Percentiles rank a stretch among this genome's conserved stretches.
phyloP scores from a whole-genome alignment of 1,284 basidiomycete genomes.

The Gomphus bonarii region DNA sequence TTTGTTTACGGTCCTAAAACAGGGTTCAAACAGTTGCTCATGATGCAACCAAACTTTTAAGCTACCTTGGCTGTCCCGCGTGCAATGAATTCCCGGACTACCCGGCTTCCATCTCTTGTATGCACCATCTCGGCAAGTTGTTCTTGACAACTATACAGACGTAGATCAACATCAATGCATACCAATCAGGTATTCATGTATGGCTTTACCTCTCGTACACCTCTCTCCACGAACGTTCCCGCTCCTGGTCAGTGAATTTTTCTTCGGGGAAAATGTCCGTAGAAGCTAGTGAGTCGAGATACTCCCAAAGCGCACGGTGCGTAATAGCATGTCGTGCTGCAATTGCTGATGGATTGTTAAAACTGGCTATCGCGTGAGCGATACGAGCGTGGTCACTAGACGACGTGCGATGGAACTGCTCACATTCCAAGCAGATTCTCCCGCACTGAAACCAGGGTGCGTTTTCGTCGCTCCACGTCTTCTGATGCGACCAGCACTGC shows the following conservation, averaged over 20 bases:
- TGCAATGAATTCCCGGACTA: slow-evolving; percentile 73
- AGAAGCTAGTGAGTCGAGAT: slow-evolving; percentile 39
- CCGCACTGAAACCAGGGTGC: slow-evolving; percentile 59
- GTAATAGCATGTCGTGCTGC: slow-evolving; percentile 78
- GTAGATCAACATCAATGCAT: background rate
- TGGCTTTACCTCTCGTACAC: slow-evolving; percentile 52
- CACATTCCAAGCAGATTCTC: slow-evolving; percentile 71
- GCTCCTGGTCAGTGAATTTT: slow-evolving; percentile 34
- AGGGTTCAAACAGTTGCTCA: background rate
- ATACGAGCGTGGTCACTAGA: background rate
- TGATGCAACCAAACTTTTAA: background rate
- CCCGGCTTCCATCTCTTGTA: slow-evolving; percentile 82
- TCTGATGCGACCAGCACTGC: slow-evolving; percentile 58
- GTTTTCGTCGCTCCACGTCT: slow-evolving; percentile 45
- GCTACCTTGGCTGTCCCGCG: slow-evolving; percentile 68
- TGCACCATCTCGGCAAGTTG: slow-evolving; percentile 84
- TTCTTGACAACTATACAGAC: slow-evolving; percentile 57
- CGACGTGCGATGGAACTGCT: background rate
- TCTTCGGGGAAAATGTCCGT: slow-evolving; percentile 1
- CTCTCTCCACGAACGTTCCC: slow-evolving; percentile 51
- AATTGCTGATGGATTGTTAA: slow-evolving; percentile 85
- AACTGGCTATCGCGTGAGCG: slow-evolving; percentile 35
- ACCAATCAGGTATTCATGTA: background rate
- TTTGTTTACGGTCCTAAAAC: slow-evolving; percentile 76
- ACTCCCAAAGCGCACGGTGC: slow-evolving; percentile 75